These are phyloP conservation scores for Candida khao-thaluensis DNA, from an alignment of 805 yeast genomes.

Conservation along the genomic window DNA sequence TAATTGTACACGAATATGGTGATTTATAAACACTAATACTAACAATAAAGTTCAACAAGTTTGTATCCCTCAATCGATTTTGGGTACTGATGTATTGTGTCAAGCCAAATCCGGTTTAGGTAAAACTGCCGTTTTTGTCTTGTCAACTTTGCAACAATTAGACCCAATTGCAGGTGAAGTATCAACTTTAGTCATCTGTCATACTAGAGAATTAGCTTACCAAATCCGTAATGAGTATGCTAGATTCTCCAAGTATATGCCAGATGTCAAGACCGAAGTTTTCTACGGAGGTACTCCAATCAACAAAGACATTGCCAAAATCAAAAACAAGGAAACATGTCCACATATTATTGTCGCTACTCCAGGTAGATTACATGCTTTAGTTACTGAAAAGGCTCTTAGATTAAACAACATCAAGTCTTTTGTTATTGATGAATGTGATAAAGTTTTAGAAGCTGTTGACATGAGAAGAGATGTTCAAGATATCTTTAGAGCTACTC, in stretches of 20 bases:
- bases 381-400: conserved; percentile 86
- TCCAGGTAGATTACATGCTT: conserved; percentile 95
- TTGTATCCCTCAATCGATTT: conserved; percentile 95
- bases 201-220: conserved; percentile 97
- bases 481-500: conserved; percentile 95
- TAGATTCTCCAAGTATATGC: conserved; percentile 97
- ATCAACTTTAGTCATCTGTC: conserved; percentile 91
- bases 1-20: not conserved
- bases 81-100: conserved; percentile 96
- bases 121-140: conserved; percentile 96
- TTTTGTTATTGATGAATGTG: conserved; percentile 97
- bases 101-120: conserved; percentile 99
- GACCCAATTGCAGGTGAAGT: conserved; percentile 98
- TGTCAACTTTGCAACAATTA: conserved; percentile 92
- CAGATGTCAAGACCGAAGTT: conserved; percentile 94
- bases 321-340: conserved; percentile 88
- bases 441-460: conserved; percentile 86
- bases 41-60: conserved; percentile 81
- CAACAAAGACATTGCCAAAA: conserved; percentile 77
- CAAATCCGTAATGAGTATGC: conserved; percentile 97
- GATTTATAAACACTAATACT: not conserved
- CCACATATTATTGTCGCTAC: conserved; percentile 98
- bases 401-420: conserved; percentile 88
- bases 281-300: conserved; percentile 95
- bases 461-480: conserved; percentile 99